Evolutionary conservation across 805 yeast species (phyloP), one percentile per base, ranked within the genome.

Genomic region (Monosporozyma servazzii): DNA sequence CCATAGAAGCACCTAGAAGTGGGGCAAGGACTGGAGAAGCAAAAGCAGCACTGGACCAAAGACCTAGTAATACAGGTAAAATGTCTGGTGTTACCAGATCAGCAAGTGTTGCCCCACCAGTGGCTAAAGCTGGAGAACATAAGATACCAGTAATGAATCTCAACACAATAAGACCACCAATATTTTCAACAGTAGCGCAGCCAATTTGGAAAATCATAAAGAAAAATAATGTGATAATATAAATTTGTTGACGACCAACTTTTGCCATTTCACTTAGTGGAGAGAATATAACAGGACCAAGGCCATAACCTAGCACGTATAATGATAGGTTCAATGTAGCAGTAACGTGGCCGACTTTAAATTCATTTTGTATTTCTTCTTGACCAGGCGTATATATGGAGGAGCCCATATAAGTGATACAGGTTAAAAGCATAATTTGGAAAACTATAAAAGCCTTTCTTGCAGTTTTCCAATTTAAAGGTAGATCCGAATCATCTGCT

Each of bases 1-100:
- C 67, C 59, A 81, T 66, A 3, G 75, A 72, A 10, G 81, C 76
- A 40, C 85, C 84, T n/a, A 81, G 58, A 5, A 81, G 58, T 1
- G 86, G 85, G 11, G 82, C 84, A 20, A 77, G 44, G 11, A 74
- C 70, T 1, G 83, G 83, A 13, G 84, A 85, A 47, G 73, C 67
- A 43, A 76, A 77, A 0, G 80, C 78, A 49, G 77, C 80, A 30
- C 75, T 57, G 18, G 80, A 70, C 84, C 84, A 81, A 5, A 69
- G 52, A 7, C 77, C 77, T 48, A 80, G 64, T 3, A 76, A 75
- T 18, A 74, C 54, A 2, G 83, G 79, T 36, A 73, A 62, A 51
- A 66, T 65, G 4, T 78, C 72, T 18, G 70, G 62, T 4, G 62
- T 47, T 29, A 75, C 61, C 45, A 80, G 64, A 60, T 81, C 86